Evolutionary conservation across 495 filamentous ascomycete species (phyloP), one percentile per base, ranked within the genome.

Genomic region (Coniosporium apollinis): DNA sequence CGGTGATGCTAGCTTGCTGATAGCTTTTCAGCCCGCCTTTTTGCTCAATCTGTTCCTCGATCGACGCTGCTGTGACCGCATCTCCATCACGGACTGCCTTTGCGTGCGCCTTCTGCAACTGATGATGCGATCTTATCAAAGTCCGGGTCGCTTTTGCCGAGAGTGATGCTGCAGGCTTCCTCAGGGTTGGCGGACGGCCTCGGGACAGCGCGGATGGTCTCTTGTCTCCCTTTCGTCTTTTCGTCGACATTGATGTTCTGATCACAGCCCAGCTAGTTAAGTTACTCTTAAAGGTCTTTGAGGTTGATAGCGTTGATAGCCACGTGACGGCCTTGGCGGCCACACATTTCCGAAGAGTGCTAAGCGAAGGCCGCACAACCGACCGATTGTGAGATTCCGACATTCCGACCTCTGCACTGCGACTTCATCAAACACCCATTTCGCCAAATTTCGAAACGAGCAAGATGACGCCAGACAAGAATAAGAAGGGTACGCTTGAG

Each of bases 1-100:
- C 89, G 33, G 77, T 66, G 28, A 84, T 76, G 58, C 89, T 96
- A 26, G 89, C 89, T 37, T 70, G 64, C 51, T 99, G 89, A 48
- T 99, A 99, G 20, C 62, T 69, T 41, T 77, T 61, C 20, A 99
- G 58, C 1, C 91, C 91, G 16, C 91, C 89, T 28, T 80, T 63
- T 29, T 58, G 57, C 30, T 67, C 60, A 38, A 85, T 80, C 40
- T 69, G 55, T 1, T 65, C 59, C 24, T 74, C 62, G 20, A 89
- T 63, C 2, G 57, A 57, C 26, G 57, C 51, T 28, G 70, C 74
- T 22, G 57, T 55, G 8, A 52, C 54, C 24, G 56, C 50, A 49
- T 94, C 79, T 18, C 76, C 72, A 30, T 64, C 65, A 16, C 63
- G 51, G 7, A 72, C 26, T 13, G 89, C 89, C 46, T 76, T 70